phyloP scores from a whole-genome alignment of 495 filamentous ascomycete genomes.

The Neurospora sp. region DNA sequence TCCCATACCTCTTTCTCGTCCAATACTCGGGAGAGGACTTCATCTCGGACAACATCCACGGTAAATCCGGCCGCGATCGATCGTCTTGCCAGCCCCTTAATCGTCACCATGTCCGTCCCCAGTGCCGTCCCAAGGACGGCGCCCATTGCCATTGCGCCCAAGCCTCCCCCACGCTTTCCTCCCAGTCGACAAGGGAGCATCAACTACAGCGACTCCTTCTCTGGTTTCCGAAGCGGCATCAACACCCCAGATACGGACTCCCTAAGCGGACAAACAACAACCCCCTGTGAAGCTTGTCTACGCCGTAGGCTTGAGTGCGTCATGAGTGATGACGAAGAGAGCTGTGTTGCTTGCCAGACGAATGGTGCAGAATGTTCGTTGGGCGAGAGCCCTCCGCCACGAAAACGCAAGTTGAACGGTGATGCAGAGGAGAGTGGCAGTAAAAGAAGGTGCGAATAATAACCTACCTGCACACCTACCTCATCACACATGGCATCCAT shows the following conservation, averaged over 20 bases:
- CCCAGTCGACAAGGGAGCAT: conserved; percentile 34
- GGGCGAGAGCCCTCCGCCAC: conserved; percentile 53
- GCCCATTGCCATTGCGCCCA: conserved; percentile 49
- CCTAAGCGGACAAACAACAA: conserved; percentile 27
- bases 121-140: conserved; percentile 41
- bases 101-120: conserved; percentile 40
- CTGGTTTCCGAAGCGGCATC: conserved; percentile 35
- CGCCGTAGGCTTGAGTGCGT: conserved; percentile 83
- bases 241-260: conserved; percentile 42
- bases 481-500: conserved; percentile 10
- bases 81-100: conserved; percentile 10
- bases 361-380: conserved; percentile 54
- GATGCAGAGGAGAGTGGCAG: conserved; percentile 46
- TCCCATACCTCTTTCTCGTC: background rate
- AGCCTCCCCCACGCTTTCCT: conserved; percentile 33
- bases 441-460: conserved; percentile 45
- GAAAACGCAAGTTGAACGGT: conserved; percentile 64
- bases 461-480: conserved; percentile 1
- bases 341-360: conserved; percentile 53
- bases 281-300: conserved; percentile 56
- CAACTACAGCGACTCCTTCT: conserved; percentile 24
- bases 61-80: conserved; percentile 9
- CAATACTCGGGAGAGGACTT: background rate
- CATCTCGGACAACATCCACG: conserved; percentile 5
- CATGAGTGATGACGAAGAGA: conserved; percentile 61